Base-by-base conservation (phyloP, 2,329 filamentous ascomycete species). In the Xylaria sp. region DNA sequence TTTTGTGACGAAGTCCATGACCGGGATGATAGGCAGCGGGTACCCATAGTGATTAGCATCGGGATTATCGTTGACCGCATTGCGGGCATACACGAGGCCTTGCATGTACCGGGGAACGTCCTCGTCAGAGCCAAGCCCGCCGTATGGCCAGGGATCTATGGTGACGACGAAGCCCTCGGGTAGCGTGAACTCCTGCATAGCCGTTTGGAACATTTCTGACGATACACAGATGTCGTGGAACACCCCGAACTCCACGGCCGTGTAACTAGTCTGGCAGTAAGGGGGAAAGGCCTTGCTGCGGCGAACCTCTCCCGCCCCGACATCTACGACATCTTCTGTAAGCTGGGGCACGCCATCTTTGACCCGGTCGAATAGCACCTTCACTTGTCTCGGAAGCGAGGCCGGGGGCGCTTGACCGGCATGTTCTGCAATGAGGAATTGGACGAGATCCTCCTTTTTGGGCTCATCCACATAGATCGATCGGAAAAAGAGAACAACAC, bases 81-180 rank as follows among this genome's bases (percentile, higher is more conserved):
- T 76, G 11, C 75, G 75, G n/a, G 79, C 80, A 66, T 81, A 84
- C 41, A 83, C 78, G 1, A 84, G 75, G 40, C 81, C 82, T 49
- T 83, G 80, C 78, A 84, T 81, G 54, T 77, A 78, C 15, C 80
- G 77, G 5, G 77, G 76, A 3, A 74, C 69, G 21, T 74, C 71
- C 48, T 79, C 77, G 4, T 78, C 75, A 3, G 70, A 70, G 57
- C 80, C 78, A 1, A 74, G 72, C 2, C 78, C 78, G 6, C 81
- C 81, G 64, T 92, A 93, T 37, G 91, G 91, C 90, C 90, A 93
- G 0, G 84, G 64, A 85, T 83, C 80, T 65, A 82, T 80, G 13
- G 74, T 75, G 52, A 81, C 69, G 35, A 70, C 64, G 53, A 81
- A 80, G 66, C 77, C 77, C 27, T 80, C 75, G 4, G 81, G 81